Conservation (phyloP, 73 alveolate species). For the Tetrahymena elliotti region DNA sequence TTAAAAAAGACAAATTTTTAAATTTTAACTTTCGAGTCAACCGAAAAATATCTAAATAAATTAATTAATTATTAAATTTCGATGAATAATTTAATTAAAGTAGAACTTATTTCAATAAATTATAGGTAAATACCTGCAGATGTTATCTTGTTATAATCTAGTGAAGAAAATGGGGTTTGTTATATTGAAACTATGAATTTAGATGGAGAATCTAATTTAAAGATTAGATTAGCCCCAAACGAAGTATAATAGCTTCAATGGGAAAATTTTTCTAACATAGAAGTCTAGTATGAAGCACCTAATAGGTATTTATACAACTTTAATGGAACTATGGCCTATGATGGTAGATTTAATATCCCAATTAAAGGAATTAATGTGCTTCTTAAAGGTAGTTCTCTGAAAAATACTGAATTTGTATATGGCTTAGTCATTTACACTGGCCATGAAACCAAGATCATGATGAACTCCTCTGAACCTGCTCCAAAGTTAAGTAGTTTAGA, state of each 20-base stretch:
- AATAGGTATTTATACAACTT: conserved; percentile 23
- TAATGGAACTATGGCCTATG: conserved; percentile 11
- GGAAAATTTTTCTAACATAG: neutral
- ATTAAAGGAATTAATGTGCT: conserved; percentile 50
- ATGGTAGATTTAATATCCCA: neutral
- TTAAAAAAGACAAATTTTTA: conserved; percentile 10
- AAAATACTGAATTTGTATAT: conserved; percentile 61
- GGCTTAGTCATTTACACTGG: conserved; percentile 83
- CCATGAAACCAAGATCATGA: conserved; percentile 70
- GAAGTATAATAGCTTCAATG: neutral
- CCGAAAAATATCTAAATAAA: neutral
- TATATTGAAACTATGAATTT: conserved; percentile 83
- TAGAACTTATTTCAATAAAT: conserved; percentile 63
- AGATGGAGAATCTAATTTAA: conserved; percentile 82
- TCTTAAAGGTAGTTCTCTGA: conserved; percentile 65
- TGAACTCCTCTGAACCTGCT: conserved; percentile 58
- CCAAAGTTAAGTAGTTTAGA: conserved; percentile 59
- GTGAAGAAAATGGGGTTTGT: conserved; percentile 55
- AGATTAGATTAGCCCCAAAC: neutral
- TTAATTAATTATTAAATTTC: neutral
- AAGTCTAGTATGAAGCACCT: conserved; percentile 34
- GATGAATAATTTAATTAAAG: conserved; percentile 14
- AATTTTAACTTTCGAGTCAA: neutral
- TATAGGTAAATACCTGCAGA: conserved; percentile 67
- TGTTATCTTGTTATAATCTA: conserved; percentile 44